These are phyloP conservation scores for Neocucurbitaria cava DNA, from an alignment of 2,329 filamentous ascomycete species.

Conservation along the genomic window DNA sequence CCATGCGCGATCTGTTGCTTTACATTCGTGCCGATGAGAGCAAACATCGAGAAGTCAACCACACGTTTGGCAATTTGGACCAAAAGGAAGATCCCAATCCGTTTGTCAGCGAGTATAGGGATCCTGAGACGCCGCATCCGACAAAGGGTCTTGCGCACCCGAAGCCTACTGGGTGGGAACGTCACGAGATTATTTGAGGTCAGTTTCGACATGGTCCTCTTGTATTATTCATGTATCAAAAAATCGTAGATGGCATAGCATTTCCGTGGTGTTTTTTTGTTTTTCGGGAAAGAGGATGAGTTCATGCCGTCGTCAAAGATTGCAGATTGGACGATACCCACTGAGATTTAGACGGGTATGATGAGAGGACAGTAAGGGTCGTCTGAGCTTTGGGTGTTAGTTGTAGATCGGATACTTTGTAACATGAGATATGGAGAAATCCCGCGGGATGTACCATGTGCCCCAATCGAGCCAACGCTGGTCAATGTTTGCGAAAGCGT, in stretches of 20 bases:
- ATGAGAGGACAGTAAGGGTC: not conserved
- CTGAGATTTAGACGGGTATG: not conserved
- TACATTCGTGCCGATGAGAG: constrained; percentile 64
- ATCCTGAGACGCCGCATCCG: constrained; percentile 70
- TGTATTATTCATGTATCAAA: not conserved
- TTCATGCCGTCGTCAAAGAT: constrained; percentile 9
- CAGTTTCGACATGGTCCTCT: not conserved
- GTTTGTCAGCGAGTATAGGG: constrained; percentile 83
- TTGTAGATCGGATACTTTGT: too few species aligned
- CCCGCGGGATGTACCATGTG: too few species aligned
- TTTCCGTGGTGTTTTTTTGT: not conserved
- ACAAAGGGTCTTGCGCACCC: constrained; percentile 70
- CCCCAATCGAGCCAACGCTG: constrained; percentile 1
- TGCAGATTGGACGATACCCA: constrained; percentile 8
- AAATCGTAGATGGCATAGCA: not conserved
- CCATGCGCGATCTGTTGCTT: constrained; percentile 84
- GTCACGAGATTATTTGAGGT: constrained; percentile 64
- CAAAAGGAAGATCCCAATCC: constrained; percentile 90
- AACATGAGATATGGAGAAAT: too few species aligned
- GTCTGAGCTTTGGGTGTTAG: not conserved
- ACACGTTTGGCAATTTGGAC: constrained; percentile 88
- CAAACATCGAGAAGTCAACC: constrained; percentile 88
- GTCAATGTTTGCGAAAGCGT: not conserved
- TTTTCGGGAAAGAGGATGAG: constrained; percentile 5
- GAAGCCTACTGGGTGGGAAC: constrained; percentile 79